Percentiles rank a stretch among this genome's conserved stretches.
Conservation (phyloP, 192 early-diverging fungal genomes). For the Pilobolus umbonatus region DNA sequence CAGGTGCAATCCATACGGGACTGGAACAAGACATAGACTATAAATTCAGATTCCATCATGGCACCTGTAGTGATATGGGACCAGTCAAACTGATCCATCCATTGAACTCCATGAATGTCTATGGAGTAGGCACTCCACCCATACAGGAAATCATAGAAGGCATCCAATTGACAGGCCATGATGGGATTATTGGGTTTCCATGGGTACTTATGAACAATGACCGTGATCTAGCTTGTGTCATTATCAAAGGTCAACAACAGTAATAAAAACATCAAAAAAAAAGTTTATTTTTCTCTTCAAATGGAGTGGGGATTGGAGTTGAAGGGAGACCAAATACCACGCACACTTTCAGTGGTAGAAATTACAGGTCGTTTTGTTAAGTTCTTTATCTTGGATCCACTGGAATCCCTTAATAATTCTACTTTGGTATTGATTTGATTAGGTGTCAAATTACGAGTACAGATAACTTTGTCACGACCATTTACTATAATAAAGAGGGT, state of each 20-base stretch:
- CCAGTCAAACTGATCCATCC: not conserved
- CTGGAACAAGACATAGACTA: not conserved
- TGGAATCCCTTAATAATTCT: conserved; percentile 56
- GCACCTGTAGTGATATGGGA: not conserved
- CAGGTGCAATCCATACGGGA: conserved; percentile 1
- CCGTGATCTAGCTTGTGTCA: conserved; percentile 8
- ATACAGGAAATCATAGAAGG: not conserved
- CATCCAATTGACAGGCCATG: not conserved
- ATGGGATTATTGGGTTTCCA: not conserved
- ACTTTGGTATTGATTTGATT: conserved; percentile 61
- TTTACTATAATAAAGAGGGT: conserved; percentile 39
- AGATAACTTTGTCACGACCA: conserved; percentile 58
- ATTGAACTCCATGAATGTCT: conserved; percentile 1
- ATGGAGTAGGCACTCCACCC: not conserved
- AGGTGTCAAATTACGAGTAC: conserved; percentile 56
- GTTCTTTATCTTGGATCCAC: conserved; percentile 54
- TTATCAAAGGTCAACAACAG: not conserved
- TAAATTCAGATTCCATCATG: conserved; percentile 1
- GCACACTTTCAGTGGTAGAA: conserved; percentile 72
- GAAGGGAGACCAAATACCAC: conserved; percentile 84
- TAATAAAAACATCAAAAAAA: too few species aligned
- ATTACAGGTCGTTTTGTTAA: conserved; percentile 67
- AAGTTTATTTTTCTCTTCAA: conserved; percentile 21
- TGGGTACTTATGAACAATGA: not conserved
- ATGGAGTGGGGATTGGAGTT: conserved; percentile 64